Evolutionary conservation across 495 filamentous ascomycete genomes (phyloP), one percentile per base, ranked within the genome.

Genomic region (Daldinia bambusicola): DNA sequence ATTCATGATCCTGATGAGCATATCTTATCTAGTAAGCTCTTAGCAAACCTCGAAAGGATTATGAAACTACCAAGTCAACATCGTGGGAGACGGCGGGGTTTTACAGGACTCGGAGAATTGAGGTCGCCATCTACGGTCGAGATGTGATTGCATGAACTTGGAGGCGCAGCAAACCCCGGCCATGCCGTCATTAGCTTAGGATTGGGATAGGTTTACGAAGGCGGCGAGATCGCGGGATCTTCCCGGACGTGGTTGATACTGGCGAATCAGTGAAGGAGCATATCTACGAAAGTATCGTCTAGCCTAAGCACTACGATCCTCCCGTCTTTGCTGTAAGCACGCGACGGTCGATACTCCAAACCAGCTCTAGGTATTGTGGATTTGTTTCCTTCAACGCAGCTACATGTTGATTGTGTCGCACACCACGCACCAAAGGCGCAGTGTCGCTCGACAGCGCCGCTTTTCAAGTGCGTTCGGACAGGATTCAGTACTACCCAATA

Each of bases 401-500:
- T 57, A 40, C 38, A 61, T 63, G 6, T 51, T 60, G 63, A 63
- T 72, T 72, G 69, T 55, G 69, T 72, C 43, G 63, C 38, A 67
- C 68, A 63, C 38, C 8, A 69, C 26, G 3, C 26, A 48, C 10
- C 8, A 69, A 67, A 9, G 61, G 64, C 57, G 60, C 65, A 66
- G 55, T 41, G 38, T 26, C 48, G 36, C 43, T 51, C 53, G 63
- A 72, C 50, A 16, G 55, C 55, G 56, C 70, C 56, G 70, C 56
- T 66, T 61, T 62, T 62, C 12, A 22, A 40, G 4, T 31, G 7
- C 26, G 10, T 45, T 36, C 14, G 38, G 37, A 60, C 38, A 69
- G 66, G 70, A 69, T 69, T 65, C 64, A 41, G 70, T 73, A 31
- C 62, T 69, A 73, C 70, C 66, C 70, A 73, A 62, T 32, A 31